Percentiles rank a stretch among this genome's conserved stretches.
These are phyloP conservation scores for Capniomyces stellatus DNA, from an alignment of 371 early-diverging fungal species.

Conservation along the genomic window DNA sequence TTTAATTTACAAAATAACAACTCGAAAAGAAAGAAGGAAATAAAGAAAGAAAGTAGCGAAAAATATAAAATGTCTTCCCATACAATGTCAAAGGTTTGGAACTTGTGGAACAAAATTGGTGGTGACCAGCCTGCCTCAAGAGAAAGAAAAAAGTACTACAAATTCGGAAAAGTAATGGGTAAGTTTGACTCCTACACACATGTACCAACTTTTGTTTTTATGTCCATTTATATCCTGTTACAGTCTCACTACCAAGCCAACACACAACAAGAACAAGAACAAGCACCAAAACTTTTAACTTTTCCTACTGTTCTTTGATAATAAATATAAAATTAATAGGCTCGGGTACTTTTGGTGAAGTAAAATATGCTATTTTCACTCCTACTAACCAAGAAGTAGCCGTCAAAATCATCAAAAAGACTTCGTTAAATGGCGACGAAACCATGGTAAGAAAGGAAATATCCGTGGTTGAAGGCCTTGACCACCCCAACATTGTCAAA, in stretches of 20 bases:
- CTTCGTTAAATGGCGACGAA: constrained; percentile 37
- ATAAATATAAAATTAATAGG: no score
- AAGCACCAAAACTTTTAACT: no score
- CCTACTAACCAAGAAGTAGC: constrained; percentile 44
- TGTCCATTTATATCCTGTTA: no score
- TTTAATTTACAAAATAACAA: not conserved
- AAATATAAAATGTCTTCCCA: not conserved
- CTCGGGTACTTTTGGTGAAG: constrained; percentile 54
- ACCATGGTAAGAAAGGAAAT: constrained; percentile 63
- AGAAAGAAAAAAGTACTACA: constrained; percentile 45
- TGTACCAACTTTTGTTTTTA: not conserved
- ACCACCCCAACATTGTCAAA: constrained; percentile 67
- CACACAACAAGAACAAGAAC: no score
- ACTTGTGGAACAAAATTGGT: not conserved
- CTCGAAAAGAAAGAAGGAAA: not conserved
- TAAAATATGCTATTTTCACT: constrained; percentile 38
- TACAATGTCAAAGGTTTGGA: not conserved
- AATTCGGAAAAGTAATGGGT: constrained; percentile 40
- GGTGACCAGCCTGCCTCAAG: constrained; percentile 43
- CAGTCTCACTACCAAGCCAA: no score
- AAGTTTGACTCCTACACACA: constrained; percentile 3
- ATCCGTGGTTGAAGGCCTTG: constrained; percentile 35
- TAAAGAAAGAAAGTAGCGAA: not conserved
- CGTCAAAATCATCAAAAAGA: constrained; percentile 61
- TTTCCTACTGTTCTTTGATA: no score